These are phyloP conservation scores for Gonium pectorale DNA, from an alignment of 139 green algal genomes.

Conservation along the genomic window DNA sequence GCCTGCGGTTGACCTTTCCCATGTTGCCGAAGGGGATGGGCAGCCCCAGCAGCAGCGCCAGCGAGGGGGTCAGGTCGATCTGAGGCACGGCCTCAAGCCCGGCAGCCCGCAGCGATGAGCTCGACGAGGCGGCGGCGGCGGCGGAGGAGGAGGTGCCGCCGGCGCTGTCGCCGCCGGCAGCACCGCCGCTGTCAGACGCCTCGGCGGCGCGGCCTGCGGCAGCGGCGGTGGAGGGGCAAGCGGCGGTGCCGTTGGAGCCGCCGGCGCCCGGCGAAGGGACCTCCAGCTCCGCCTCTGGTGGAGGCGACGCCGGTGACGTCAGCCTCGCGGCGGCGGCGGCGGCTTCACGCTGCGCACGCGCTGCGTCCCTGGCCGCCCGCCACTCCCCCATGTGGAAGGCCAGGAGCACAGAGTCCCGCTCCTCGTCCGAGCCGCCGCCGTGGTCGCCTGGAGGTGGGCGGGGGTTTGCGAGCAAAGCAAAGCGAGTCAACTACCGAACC, in stretches of 20 bases:
- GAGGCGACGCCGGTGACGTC: neutral
- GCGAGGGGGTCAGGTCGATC: conserved; percentile 86
- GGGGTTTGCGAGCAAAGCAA: too few species aligned
- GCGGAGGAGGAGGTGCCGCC: neutral
- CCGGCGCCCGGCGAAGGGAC: too few species aligned
- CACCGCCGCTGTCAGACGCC: neutral
- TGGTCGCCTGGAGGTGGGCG: conserved; percentile 81
- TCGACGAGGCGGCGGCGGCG: neutral
- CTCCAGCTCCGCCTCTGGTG: neutral
- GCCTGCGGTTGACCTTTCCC: conserved; percentile 68
- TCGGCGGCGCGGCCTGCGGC: neutral
- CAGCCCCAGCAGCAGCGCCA: conserved; percentile 86
- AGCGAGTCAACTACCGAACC: too few species aligned
- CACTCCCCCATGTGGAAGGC: conserved; percentile 68
- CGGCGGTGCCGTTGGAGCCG: too few species aligned
- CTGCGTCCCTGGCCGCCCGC: neutral
- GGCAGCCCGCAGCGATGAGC: too few species aligned
- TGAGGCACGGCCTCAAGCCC: conserved; percentile 72
- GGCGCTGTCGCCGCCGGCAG: neutral
- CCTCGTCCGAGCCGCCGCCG: conserved; percentile 89
- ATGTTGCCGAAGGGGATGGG: conserved; percentile 89
- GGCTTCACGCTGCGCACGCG: too few species aligned
- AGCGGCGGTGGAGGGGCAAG: neutral
- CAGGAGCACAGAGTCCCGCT: conserved; percentile 82
- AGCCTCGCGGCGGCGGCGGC: too few species aligned